Evolutionary conservation across 1,139 yeast genomes (phyloP).

Genomic region (Candida neerlandica): DNA sequence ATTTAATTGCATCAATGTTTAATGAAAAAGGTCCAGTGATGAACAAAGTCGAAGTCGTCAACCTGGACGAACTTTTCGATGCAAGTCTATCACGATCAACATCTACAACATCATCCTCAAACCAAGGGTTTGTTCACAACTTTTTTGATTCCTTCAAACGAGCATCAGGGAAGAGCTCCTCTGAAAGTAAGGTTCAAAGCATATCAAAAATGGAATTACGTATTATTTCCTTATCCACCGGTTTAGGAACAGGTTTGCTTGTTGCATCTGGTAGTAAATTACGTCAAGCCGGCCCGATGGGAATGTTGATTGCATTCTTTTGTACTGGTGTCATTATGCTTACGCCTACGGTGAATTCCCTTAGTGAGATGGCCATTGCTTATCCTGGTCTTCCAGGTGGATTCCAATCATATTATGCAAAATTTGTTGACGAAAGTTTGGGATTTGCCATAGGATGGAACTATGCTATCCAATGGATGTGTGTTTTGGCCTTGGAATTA

Average conservation of each 20-base stretch:
- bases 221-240: slow-evolving; percentile 46
- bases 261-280: slow-evolving; percentile 39
- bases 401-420: slow-evolving; percentile 41
- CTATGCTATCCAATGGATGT: slow-evolving; percentile 43
- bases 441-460: slow-evolving; percentile 47
- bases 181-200: slow-evolving; percentile 9
- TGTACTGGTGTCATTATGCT: slow-evolving; percentile 35
- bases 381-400: slow-evolving; percentile 42
- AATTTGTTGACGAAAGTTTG: slow-evolving; percentile 40
- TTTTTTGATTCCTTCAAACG: slow-evolving; percentile 21
- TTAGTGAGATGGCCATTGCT: slow-evolving; percentile 40
- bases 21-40: background rate
- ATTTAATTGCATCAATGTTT: slow-evolving; percentile 1
- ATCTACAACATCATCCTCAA: background rate
- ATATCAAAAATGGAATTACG: slow-evolving; percentile 35
- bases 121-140: slow-evolving; percentile 15
- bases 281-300: slow-evolving; percentile 39
- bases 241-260: slow-evolving; percentile 47
- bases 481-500: slow-evolving; percentile 40
- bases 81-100: slow-evolving; percentile 2
- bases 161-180: slow-evolving; percentile 15
- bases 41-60: background rate
- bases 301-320: slow-evolving; percentile 37
- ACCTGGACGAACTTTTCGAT: slow-evolving; percentile 1
- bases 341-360: slow-evolving; percentile 33